Base-by-base conservation (phyloP, 116 monocot genomes). In the Papilionanthe hybrid region DNA sequence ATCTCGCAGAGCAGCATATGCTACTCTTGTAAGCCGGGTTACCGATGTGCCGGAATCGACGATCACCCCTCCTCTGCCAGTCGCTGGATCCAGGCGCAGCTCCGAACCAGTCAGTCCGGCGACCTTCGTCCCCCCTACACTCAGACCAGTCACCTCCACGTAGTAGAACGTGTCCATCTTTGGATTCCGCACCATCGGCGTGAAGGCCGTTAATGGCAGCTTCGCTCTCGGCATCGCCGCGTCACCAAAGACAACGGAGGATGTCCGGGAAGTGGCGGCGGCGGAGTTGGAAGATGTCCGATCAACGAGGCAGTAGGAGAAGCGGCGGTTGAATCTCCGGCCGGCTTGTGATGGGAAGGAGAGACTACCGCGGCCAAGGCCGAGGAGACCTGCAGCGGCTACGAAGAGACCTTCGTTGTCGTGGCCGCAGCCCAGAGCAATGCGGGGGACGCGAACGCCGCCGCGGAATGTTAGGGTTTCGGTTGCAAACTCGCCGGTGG, bases 11-110 rank as follows among this genome's bases (percentile, higher is more conserved):
- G 96, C 96, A 22, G 30, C 79, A 84, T 96, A 94, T 5, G 84
- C 87, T 1, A 85, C 82, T 71, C 86, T 69, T 3, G 89, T 78
- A 6, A 96, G 86, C 69, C 96, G 73, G 11, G 94, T 96, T 73
- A 96, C 96, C 37, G 96, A 93, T 25, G 96, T 96, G 15, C 96
- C 96, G 28, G 96, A 94, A 84, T 96, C 94, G 11, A 96, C 86
- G 71, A 96, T 92, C 82, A 94, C 94, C n/a, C 96, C 94, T 18
- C 96, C 94, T 45, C 77, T 72, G 3, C 93, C 92, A 0, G 88
- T 91, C 25, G 75, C 53, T 30, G 88, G 90, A 50, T 94, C 89
- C 27, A 96, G 82, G n/a, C 79, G 74, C 11, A 94, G 86, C 75
- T 87, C 83, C 58, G 83, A 42, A 9, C 77, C 77, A 19, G 41